Conservation (phyloP, 2,329 filamentous ascomycete species). For the Zalaria obscura region DNA sequence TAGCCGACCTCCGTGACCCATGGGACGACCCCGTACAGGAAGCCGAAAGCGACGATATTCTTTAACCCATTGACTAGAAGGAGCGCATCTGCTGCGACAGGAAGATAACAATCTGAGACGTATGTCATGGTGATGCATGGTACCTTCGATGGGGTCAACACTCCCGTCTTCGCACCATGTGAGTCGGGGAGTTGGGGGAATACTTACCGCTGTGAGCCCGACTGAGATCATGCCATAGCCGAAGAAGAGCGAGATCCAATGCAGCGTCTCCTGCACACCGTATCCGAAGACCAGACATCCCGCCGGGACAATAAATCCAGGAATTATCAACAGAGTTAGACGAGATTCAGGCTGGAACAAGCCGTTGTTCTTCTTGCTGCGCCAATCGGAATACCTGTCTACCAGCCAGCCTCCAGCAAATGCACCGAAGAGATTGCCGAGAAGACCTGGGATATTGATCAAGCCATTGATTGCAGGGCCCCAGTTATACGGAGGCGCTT, state of each 20-base stretch:
- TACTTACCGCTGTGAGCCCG: constrained; percentile 23
- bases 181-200: neutral
- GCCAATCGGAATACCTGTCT: constrained; percentile 28
- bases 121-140: constrained; percentile 32
- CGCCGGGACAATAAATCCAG: constrained; percentile 25
- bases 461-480: constrained; percentile 21
- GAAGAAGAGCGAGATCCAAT: constrained; percentile 32
- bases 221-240: constrained; percentile 32
- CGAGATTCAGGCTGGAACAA: constrained; percentile 32
- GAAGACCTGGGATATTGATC: constrained; percentile 24
- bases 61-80: constrained; percentile 23
- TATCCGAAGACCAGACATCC: constrained; percentile 32
- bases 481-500: constrained; percentile 25
- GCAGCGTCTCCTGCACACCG: constrained; percentile 24
- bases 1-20: constrained; percentile 25
- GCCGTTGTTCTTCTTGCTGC: constrained; percentile 25
- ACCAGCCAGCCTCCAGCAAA: constrained; percentile 29
- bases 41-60: constrained; percentile 35
- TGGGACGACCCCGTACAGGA: constrained; percentile 30
- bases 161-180: neutral
- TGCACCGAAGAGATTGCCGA: constrained; percentile 30
- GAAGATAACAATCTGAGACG: constrained; percentile 23
- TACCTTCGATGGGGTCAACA: constrained; percentile 6
- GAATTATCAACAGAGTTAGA: constrained; percentile 26
- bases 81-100: constrained; percentile 22